These are phyloP conservation scores for Cocos nucifera DNA, from an alignment of 176 grass and related monocot species.

Conservation along the genomic window DNA sequence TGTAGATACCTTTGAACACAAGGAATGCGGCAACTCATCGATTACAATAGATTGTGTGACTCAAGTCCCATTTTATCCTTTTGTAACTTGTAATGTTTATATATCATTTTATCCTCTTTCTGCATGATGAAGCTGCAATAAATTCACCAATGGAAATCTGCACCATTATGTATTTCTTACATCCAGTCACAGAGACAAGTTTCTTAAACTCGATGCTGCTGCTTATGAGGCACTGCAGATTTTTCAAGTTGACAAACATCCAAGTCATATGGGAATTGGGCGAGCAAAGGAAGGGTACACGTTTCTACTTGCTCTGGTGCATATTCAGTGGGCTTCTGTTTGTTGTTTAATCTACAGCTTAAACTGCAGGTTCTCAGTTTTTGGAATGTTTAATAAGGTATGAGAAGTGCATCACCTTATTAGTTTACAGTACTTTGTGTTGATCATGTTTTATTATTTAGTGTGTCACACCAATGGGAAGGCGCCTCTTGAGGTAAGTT, in stretches of 20 bases:
- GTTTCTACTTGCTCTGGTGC: conserved; percentile 15
- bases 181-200: conserved; percentile 61
- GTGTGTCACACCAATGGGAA: conserved; percentile 97
- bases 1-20: conserved; percentile 74
- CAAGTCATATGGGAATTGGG: conserved; percentile 97
- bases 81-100: background rate
- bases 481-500: conserved; percentile 57
- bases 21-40: conserved; percentile 65
- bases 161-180: conserved; percentile 38
- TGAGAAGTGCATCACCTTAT: conserved; percentile 11
- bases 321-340: conserved; percentile 6
- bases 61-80: conserved; percentile 96
- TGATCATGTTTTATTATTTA: conserved; percentile 32
- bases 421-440: conserved; percentile 20
- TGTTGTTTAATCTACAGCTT: conserved; percentile 15
- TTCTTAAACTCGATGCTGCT: conserved; percentile 90
- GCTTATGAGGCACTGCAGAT: conserved; percentile 89
- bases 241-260: conserved; percentile 97
- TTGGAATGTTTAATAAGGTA: conserved; percentile 97
- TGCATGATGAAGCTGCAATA: no score
- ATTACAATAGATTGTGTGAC: conserved; percentile 74
- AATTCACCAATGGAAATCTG: background rate
- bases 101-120: background rate
- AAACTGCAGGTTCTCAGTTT: conserved; percentile 81
- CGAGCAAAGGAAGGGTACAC: conserved; percentile 90